Evolutionary conservation across 2,329 filamentous ascomycete genomes (phyloP), one percentile per base, ranked within the genome.

Genomic region (Myrmaecium sp.): DNA sequence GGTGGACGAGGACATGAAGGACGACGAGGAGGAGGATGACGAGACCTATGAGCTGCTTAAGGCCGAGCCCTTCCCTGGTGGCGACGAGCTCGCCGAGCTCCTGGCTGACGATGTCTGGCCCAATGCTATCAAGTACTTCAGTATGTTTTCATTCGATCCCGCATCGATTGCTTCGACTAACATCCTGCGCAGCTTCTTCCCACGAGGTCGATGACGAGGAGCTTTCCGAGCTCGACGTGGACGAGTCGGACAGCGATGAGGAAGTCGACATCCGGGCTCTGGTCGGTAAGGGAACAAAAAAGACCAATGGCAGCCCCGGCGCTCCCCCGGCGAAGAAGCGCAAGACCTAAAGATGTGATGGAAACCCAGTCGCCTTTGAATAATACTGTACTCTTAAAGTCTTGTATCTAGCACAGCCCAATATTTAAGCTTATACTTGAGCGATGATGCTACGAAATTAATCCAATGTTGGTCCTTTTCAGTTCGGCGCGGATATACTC

Each of bases 101-200:
- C 62, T 95, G 39, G 71, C 77, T 6, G 84, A 95, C 47, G 86
- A 95, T 40, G 58, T 95, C 27, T 94, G 77, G 74, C 79, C 81
- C 25, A 71, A 73, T 35, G 86, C 84, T 31, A 74, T 92, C 51
- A 81, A 79, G 52, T 91, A 89, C 58, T 95, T 89, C 58, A 78
- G 81, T 89, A 60, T 57, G 79, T 68, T 3, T 13, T 20, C 14
- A 10, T 6, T 9, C 19, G 6, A 14, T 8, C 24, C 25, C 14
- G 6, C 28, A 28, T 26, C 6, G 5, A 24, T 10, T 9, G 9
- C 3, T 10, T 15, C 2, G 3, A 27, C n/a, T 5, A 11, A 3
- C 1, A 5, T 6, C 14, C 9, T 17, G 9, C 14, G 9, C 20
- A 40, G 37, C 46, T n/a, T 39, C 47, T 71, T 74, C 66, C 28